Evolutionary conservation across 257 asterid genomes (phyloP).

Genomic region (Solanum rostratum): DNA sequence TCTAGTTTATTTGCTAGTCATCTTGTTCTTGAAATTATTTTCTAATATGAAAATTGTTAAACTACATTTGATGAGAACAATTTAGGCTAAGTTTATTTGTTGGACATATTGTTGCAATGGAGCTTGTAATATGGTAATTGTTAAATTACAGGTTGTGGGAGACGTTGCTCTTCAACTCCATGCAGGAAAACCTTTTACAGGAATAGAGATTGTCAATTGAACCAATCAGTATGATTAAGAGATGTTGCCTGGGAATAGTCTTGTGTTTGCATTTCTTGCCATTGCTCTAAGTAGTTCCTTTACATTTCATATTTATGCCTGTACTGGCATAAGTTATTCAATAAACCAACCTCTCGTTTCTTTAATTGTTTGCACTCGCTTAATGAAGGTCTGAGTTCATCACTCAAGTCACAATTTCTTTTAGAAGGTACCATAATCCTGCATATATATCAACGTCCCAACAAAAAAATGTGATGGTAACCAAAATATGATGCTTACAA

Average conservation of each 20-base stretch:
- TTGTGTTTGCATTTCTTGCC: background rate
- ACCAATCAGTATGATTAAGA: background rate
- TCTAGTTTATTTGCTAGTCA: background rate
- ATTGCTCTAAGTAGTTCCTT: background rate
- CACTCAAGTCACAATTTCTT: background rate
- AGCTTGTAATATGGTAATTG: background rate
- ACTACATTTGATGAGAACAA: constrained; percentile 4
- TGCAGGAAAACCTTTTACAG: constrained; percentile 36
- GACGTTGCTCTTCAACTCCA: constrained; percentile 78
- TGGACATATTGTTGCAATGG: background rate
- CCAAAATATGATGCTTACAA: background rate
- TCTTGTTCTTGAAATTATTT: background rate
- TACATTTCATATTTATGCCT: background rate
- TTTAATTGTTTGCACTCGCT: background rate
- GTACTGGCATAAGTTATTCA: background rate
- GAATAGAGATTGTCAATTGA: constrained; percentile 69
- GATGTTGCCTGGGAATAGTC: background rate
- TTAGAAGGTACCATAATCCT: background rate
- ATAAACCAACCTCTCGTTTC: background rate
- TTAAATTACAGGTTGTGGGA: constrained; percentile 52
- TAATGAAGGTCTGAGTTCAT: background rate
- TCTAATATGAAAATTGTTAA: background rate
- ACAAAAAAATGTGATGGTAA: background rate
- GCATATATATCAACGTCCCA: background rate
- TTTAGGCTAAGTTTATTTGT: background rate